phyloP scores from a whole-genome alignment of 257 asterid species.

The Solanum chaucha region DNA sequence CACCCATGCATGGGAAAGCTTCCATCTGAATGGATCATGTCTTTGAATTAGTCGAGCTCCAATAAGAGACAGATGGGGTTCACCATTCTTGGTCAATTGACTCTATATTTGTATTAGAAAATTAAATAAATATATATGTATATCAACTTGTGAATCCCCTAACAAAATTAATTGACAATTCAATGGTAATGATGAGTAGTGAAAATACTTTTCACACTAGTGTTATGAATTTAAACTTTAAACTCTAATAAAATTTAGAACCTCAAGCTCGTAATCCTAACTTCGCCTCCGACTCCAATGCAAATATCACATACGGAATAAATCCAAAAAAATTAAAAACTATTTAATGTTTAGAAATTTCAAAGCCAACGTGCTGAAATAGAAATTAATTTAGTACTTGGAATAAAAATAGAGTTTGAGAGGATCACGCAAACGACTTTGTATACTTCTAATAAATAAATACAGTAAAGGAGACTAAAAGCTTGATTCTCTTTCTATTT shows the following conservation, averaged over 20 bases:
- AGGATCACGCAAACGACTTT: neutral
- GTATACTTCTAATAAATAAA: neutral
- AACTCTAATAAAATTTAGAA: too few species aligned
- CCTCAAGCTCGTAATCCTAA: neutral
- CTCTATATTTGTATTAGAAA: neutral
- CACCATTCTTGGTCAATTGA: neutral
- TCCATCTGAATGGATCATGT: neutral
- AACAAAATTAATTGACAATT: too few species aligned
- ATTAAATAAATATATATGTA: neutral
- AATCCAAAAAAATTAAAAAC: too few species aligned
- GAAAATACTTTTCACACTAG: too few species aligned
- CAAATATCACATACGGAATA: neutral
- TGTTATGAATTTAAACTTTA: too few species aligned
- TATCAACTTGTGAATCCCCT: too few species aligned
- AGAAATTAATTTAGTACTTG: neutral
- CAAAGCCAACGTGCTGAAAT: neutral
- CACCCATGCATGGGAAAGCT: neutral
- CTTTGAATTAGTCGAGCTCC: neutral
- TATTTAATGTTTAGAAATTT: neutral
- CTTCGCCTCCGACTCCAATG: neutral
- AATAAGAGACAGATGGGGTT: neutral
- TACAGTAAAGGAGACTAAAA: neutral
- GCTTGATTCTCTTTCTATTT: neutral
- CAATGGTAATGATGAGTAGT: too few species aligned
- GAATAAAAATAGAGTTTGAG: neutral